phyloP scores from a whole-genome alignment of 2,329 filamentous ascomycete species.

The Neonectria hederae region DNA sequence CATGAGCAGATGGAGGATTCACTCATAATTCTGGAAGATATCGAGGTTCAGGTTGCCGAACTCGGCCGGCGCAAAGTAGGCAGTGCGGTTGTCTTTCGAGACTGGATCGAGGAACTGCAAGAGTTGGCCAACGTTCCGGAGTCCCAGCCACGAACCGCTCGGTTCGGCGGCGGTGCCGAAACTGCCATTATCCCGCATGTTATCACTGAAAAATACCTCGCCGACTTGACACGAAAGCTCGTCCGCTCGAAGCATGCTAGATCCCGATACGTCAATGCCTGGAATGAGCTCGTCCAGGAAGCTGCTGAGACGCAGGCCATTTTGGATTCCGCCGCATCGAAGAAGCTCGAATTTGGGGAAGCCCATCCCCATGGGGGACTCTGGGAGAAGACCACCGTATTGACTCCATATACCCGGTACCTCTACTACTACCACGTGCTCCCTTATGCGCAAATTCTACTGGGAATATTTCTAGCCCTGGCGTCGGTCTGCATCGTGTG shows the following conservation, averaged over 20 bases:
- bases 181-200: slow-evolving; percentile 73
- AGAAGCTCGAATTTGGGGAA: slow-evolving; percentile 79
- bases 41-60: slow-evolving; percentile 83
- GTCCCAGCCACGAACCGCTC: slow-evolving; percentile 56
- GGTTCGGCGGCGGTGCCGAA: slow-evolving; percentile 54
- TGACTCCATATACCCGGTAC: slow-evolving; percentile 86
- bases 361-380: slow-evolving; percentile 64
- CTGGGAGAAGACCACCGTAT: slow-evolving; percentile 64
- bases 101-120: slow-evolving; percentile 95
- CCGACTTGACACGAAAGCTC: slow-evolving; percentile 85
- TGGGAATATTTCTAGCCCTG: slow-evolving; percentile 74
- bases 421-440: slow-evolving; percentile 78
- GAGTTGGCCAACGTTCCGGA: slow-evolving; percentile 80
- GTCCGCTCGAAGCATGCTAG: slow-evolving; percentile 85
- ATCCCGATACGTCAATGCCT: slow-evolving; percentile 84
- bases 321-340: slow-evolving; percentile 83
- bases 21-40: slow-evolving; percentile 78
- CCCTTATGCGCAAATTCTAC: slow-evolving; percentile 70
- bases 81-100: slow-evolving; percentile 77
- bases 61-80: slow-evolving; percentile 83
- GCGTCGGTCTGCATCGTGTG: slow-evolving; percentile 88
- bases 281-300: slow-evolving; percentile 79
- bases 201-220: slow-evolving; percentile 92
- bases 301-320: slow-evolving; percentile 82
- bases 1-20: slow-evolving; percentile 92